Base-by-base conservation (phyloP, 2,329 filamentous ascomycete species). In the Xylariaceae sp. region DNA sequence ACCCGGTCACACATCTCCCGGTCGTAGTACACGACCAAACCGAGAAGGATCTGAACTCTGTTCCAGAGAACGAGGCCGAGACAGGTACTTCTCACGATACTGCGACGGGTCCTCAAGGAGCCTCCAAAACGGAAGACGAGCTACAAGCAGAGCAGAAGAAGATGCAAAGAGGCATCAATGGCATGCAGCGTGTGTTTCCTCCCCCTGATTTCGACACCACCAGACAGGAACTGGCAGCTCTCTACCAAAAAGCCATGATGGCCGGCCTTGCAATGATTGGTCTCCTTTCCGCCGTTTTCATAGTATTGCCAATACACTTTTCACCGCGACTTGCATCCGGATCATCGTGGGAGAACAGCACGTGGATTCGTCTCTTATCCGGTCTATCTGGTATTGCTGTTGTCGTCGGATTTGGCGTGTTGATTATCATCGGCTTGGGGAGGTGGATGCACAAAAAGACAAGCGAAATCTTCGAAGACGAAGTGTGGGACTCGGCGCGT, bases 1-100 rank as follows among this genome's bases (percentile, higher is more conserved):
- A 90, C 62, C 86, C 86, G 0, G 78, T 89, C 38, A 90, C 87
- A 1, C 87, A 89, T 68, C 73, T 89, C 2, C 85, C 86, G 1
- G 77, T 89, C 44, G 74, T 71, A 34, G 86, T 89, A 34, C 83
- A 87, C 63, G 87, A 89, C 63, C 84, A 84, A 60, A 88, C 86
- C 0, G 75, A 78, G 28, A 78, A 82, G 38, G 83, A 87, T 47
- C 71, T 89, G 12, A 63, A 72, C 14, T 68, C 54, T n/a, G 69
- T 48, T 47, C 71, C 69, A 2, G 67, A 70, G 40, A 73, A 73
- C 41, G 56, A 66, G 12, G 55, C 69, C 1, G 65, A 68, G 45
- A 63, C 68, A 16, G 73, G 72, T 2, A 60, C 66, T 1, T 61
- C 69, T n/a, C 67, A 70, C 43, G 60, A 62, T 16, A 74, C 71